phyloP scores from a whole-genome alignment of 345 rosid species.

The Salix suchowensis region DNA sequence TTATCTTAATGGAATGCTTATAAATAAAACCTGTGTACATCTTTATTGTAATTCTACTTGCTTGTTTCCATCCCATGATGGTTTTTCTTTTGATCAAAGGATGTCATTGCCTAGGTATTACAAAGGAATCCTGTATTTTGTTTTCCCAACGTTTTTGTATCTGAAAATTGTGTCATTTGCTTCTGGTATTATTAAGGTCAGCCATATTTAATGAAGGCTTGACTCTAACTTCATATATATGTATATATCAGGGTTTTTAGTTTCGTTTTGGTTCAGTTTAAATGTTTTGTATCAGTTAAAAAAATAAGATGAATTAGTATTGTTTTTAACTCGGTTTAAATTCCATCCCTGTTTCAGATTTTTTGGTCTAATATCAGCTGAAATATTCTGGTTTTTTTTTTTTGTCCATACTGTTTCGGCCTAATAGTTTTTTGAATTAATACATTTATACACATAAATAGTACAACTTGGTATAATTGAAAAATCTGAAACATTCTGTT shows the following conservation, averaged over 20 bases:
- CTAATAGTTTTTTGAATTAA: too few relatives aligned
- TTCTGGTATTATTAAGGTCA: neutral
- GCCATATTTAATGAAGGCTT: neutral
- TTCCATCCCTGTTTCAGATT: accelerated
- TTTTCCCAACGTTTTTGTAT: neutral
- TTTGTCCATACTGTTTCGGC: too few relatives aligned
- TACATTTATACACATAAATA: too few relatives aligned
- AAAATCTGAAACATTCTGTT: too few relatives aligned
- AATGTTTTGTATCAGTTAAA: too few relatives aligned
- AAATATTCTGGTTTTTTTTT: too few relatives aligned
- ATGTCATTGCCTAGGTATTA: neutral
- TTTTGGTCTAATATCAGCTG: accelerated
- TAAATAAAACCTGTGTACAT: slow-evolving; percentile 4
- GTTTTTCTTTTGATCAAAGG: neutral
- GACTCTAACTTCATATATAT: neutral
- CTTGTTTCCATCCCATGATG: too few relatives aligned
- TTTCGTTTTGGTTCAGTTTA: too few relatives aligned
- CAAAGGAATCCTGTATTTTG: neutral
- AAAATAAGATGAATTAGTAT: too few relatives aligned
- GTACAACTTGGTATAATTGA: too few relatives aligned
- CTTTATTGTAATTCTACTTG: neutral
- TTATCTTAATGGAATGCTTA: slow-evolving; percentile 1
- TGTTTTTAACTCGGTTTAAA: too few relatives aligned
- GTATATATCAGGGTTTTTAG: neutral
- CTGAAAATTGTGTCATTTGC: neutral